Evolutionary conservation across 2,329 filamentous ascomycete genomes (phyloP), one percentile per base, ranked within the genome.

Genomic region (Thermoascus crustaceus): DNA sequence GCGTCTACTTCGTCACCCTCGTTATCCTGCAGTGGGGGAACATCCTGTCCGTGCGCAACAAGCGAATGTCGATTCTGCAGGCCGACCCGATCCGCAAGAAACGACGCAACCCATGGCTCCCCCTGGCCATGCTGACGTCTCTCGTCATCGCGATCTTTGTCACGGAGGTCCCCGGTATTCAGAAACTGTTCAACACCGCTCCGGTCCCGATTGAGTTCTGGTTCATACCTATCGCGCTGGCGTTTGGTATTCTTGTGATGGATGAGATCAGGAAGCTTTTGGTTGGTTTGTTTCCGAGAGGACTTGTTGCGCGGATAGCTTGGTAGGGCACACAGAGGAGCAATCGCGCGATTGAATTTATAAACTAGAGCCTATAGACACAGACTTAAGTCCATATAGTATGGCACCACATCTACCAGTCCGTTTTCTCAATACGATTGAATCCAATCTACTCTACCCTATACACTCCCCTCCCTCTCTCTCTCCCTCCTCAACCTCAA

Each of bases 21-120:
- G 69, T 75, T 0, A 63, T 74, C 23, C 55, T 75, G 23, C 71
- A 75, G 39, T 72, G 68, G 64, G 70, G 69, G 2, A 74, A 74
- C 40, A 65, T 75, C 23, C 54, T 74, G 5, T 56, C 54, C 0
- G 64, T 74, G 4, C 66, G 72, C 31, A 75, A 70, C 43, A 69
- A 72, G 22, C 60, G 68, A 2, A 52, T 73, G 34, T 71, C 67
- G 26, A 66, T 75, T 23, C 44, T 75, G 17, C 68, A 74, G 42
- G 68, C 70, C 0, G 67, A 71, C 32, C 72, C 72, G 0, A 50
- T 73, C 3, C 60, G 60, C 14, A 57, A 63, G 40, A 48, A 63
- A 41, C 55, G 69, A 3, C 65, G 69, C 9, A 75, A 75, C 38
- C 68, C 66, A 0, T 72, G 67, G 68, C 48, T 74, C 10, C 43